These are phyloP conservation scores for Rhizophagus sp. DNA, from an alignment of 192 early-diverging fungal genomes.

Conservation along the genomic window DNA sequence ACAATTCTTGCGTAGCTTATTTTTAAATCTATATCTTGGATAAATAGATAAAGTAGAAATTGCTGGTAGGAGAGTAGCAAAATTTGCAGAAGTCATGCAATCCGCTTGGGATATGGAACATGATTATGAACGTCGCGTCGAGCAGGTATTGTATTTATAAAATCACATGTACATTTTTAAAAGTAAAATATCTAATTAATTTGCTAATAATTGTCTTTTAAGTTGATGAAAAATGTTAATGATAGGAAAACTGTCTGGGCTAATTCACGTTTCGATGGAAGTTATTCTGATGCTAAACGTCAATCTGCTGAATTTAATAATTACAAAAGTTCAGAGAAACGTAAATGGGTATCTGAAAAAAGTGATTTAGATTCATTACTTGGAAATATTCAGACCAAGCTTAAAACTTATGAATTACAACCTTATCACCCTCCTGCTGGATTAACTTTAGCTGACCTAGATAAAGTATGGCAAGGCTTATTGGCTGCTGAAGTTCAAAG, in stretches of 20 bases:
- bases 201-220: not conserved
- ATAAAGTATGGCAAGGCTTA: conserved; percentile 73
- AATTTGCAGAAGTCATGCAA: conserved; percentile 86
- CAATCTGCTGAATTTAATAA: conserved; percentile 73
- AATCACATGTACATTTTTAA: not conserved
- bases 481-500: conserved; percentile 73
- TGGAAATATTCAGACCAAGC: conserved; percentile 96
- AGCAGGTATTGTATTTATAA: conserved; percentile 38
- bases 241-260: conserved; percentile 70
- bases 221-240: conserved; percentile 71
- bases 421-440: conserved; percentile 84
- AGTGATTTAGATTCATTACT: conserved; percentile 88
- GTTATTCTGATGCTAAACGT: conserved; percentile 75
- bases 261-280: conserved; percentile 57
- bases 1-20: not conserved
- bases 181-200: conserved; percentile 5
- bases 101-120: conserved; percentile 92
- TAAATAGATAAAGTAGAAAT: conserved; percentile 74
- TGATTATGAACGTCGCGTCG: conserved; percentile 88
- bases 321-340: conserved; percentile 83
- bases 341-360: conserved; percentile 90
- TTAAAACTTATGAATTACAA: conserved; percentile 89
- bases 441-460: conserved; percentile 54
- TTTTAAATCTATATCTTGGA: not conserved
- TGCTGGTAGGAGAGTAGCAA: conserved; percentile 90